Conservation (phyloP, 2,329 filamentous ascomycete genomes). For the Alternaria panax region DNA sequence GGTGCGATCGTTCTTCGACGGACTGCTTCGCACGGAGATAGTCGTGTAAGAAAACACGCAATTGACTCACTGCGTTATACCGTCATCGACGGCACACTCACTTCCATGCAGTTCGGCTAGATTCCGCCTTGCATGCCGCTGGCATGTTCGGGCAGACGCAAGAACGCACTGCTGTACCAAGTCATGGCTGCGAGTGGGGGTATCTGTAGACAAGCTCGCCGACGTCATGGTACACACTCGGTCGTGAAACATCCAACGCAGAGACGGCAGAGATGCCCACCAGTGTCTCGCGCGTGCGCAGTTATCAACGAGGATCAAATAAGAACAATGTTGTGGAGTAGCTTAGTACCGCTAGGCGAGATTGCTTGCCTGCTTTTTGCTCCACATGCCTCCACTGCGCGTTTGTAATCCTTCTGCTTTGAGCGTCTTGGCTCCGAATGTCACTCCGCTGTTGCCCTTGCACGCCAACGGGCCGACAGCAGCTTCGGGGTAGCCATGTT, state of each 20-base stretch:
- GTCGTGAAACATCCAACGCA: not conserved
- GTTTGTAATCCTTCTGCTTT: not conserved
- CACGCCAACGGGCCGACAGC: slow-evolving; percentile 1
- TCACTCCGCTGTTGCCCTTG: not conserved
- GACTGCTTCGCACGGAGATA: slow-evolving; percentile 22
- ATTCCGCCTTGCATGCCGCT: slow-evolving; percentile 8
- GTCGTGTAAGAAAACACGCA: slow-evolving; percentile 6
- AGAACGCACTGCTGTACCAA: not conserved
- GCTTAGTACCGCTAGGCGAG: slow-evolving; percentile 3
- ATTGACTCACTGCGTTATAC: slow-evolving; percentile 7
- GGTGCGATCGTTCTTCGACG: slow-evolving; percentile 19
- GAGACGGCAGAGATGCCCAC: not conserved
- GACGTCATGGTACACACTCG: not conserved
- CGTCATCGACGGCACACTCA: not conserved
- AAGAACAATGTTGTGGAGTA: not conserved
- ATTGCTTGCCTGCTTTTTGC: slow-evolving; percentile 1
- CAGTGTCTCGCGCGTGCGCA: not conserved
- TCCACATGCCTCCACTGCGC: not conserved
- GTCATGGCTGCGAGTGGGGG: not conserved
- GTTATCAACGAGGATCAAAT: not conserved
- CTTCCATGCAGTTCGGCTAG: not conserved
- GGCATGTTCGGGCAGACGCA: not conserved
- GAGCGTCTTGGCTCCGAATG: slow-evolving; percentile 1
- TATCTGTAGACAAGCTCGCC: not conserved
- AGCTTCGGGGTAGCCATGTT: not conserved